phyloP scores from a whole-genome alignment of 2,329 filamentous ascomycete genomes.

The Neonectria hederae region DNA sequence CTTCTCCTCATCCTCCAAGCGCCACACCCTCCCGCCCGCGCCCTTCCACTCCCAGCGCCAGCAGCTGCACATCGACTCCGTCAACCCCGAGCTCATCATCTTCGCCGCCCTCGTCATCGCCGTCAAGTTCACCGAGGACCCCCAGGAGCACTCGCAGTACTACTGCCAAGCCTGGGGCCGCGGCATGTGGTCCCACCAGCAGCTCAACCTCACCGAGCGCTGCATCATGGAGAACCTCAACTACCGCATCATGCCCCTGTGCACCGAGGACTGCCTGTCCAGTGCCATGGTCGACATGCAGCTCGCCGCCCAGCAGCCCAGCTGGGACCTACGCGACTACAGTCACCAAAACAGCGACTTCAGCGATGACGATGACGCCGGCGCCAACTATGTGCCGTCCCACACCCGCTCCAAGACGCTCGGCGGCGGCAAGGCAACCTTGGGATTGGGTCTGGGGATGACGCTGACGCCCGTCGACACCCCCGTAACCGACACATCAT shows the following conservation, averaged over 20 bases:
- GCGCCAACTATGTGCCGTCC: conserved; percentile 41
- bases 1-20: conserved; percentile 48
- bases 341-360: conserved; percentile 44
- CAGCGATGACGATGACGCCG: conserved; percentile 40
- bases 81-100: conserved; percentile 70
- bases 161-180: conserved; percentile 65
- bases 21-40: conserved; percentile 59
- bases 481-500: conserved; percentile 28
- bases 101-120: conserved; percentile 71
- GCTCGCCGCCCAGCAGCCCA: conserved; percentile 57
- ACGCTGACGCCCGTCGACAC: conserved; percentile 41
- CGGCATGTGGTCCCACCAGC: conserved; percentile 66
- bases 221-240: conserved; percentile 71
- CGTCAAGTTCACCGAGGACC: conserved; percentile 72
- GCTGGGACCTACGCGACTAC: conserved; percentile 40
- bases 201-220: conserved; percentile 71
- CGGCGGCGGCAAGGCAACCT: conserved; percentile 32
- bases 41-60: conserved; percentile 46
- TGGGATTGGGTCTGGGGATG: conserved; percentile 39
- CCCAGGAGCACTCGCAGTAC: conserved; percentile 61
- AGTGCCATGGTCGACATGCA: conserved; percentile 72
- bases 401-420: conserved; percentile 51
- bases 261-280: conserved; percentile 63
- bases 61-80: conserved; percentile 67
- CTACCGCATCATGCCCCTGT: conserved; percentile 71